Evolutionary conservation across 129 eudicot species (phyloP), one percentile per base, ranked within the genome.

Genomic region (Calendula officinalis): DNA sequence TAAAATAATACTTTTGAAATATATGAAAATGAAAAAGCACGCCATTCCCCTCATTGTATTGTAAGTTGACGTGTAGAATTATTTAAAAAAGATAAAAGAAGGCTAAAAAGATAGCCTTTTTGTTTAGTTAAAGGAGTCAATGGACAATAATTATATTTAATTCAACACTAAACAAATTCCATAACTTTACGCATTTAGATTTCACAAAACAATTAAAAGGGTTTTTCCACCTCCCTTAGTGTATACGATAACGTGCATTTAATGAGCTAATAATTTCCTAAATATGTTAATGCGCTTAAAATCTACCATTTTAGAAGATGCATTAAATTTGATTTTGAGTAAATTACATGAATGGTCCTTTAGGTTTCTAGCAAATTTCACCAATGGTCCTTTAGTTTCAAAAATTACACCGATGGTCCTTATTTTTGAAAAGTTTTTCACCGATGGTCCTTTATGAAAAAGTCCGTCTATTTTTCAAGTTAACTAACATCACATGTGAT

Each of bases 21-120:
- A 22, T 22, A 9, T 42, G 35, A 43, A 42, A 34, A 7, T 12
- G 59, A 68, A 75, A 45, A 49, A 33, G 27, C 41, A 38, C 33
- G 56, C 56, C 53, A 63, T 69, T 41, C 67, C 30, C 30, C 30
- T 46, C 49, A 8, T 3, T 39, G 71, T 62, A 8, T 3, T 39
- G 71, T 62, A 57, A 39, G 74, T 65, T 54, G 61, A 73, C 62
- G 59, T 49, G 50, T 27, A 69, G 51, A 73, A 47, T 76, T 56
- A 58, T 66, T 75, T 51, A 63, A 55, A 49, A 56, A 48, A 61
- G 40, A 69, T 53, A 36, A 71, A 49, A 55, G 55, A 37, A 45
- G 46, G 42, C 37, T 27, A 66, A 67, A 75, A 75, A 60, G 82
- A 44, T 47, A 30, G 63, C 57, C 65, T 72, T 70, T 57, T 36